These are phyloP conservation scores for Dimocarpus longan DNA, from an alignment of 345 rosid species.

Conservation along the genomic window DNA sequence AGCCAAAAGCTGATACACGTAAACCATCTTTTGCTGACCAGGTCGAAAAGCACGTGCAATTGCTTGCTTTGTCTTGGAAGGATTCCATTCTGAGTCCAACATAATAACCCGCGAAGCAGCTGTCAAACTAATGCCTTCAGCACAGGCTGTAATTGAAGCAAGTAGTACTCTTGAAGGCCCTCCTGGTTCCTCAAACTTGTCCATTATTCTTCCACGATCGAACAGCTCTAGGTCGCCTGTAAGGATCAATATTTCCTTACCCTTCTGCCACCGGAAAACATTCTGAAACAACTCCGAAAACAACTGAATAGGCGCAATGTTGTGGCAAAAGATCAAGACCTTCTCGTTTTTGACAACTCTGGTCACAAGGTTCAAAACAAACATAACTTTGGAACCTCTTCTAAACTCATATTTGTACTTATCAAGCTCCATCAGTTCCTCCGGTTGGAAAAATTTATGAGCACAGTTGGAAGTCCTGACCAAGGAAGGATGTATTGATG, in stretches of 20 bases:
- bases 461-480: constrained; percentile 71
- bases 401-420: constrained; percentile 54
- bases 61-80: constrained; percentile 95
- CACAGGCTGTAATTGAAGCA: constrained; percentile 94
- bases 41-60: constrained; percentile 91
- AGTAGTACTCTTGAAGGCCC: constrained; percentile 63
- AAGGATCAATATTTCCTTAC: constrained; percentile 72
- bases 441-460: constrained; percentile 49
- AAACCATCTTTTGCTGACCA: constrained; percentile 87
- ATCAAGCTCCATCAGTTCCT: constrained; percentile 58
- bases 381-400: constrained; percentile 90
- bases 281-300: constrained; percentile 69
- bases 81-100: constrained; percentile 90
- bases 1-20: constrained; percentile 87
- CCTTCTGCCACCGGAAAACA: constrained; percentile 71
- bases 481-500: constrained; percentile 88
- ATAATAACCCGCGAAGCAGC: constrained; percentile 91
- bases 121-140: constrained; percentile 95
- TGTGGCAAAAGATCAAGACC: constrained; percentile 86
- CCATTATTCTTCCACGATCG: constrained; percentile 83
- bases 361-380: constrained; percentile 80
- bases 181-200: constrained; percentile 74
- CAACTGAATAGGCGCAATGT: constrained; percentile 78
- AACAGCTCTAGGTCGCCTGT: constrained; percentile 91
- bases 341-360: constrained; percentile 76